phyloP scores from a whole-genome alignment of 371 early-diverging fungal genomes.

The Apophysomyces variabilis region DNA sequence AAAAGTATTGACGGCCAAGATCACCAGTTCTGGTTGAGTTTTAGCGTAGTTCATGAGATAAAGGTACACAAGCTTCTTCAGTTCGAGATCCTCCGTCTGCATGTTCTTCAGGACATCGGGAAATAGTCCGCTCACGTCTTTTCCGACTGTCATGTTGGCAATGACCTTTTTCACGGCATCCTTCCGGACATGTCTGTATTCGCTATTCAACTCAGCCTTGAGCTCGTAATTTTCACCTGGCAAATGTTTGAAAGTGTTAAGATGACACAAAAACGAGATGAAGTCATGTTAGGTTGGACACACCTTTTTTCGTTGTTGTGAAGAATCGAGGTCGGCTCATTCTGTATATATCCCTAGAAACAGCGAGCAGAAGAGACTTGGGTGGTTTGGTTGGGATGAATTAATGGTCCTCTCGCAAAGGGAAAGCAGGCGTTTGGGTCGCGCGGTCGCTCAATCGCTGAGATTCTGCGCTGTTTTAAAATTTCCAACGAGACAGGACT shows the following conservation, averaged over 20 bases:
- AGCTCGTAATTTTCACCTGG: constrained; percentile 97
- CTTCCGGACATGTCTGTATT: constrained; percentile 91
- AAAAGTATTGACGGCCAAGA: constrained; percentile 78
- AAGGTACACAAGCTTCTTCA: constrained; percentile 94
- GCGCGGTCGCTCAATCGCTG: too few species aligned
- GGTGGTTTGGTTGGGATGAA: neutral
- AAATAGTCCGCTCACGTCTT: constrained; percentile 83
- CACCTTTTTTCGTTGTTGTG: constrained; percentile 69
- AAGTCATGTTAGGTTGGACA: constrained; percentile 4
- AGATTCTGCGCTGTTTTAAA: too few species aligned
- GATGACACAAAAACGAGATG: constrained; percentile 7
- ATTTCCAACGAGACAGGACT: too few species aligned
- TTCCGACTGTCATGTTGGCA: constrained; percentile 90
- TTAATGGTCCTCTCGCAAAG: neutral
- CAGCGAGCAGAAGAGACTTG: neutral
- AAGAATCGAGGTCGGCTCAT: constrained; percentile 63
- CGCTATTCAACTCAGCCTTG: constrained; percentile 93
- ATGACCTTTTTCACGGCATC: constrained; percentile 98
- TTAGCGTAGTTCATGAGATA: constrained; percentile 89
- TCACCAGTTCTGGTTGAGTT: constrained; percentile 88
- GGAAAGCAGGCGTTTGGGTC: neutral
- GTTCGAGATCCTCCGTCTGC: constrained; percentile 95
- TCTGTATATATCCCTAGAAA: constrained; percentile 6
- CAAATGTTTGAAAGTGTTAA: neutral
- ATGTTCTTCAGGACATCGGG: constrained; percentile 98